phyloP scores from a whole-genome alignment of 108 stramenopile species.

The Cyclostephanos invisitatus region DNA sequence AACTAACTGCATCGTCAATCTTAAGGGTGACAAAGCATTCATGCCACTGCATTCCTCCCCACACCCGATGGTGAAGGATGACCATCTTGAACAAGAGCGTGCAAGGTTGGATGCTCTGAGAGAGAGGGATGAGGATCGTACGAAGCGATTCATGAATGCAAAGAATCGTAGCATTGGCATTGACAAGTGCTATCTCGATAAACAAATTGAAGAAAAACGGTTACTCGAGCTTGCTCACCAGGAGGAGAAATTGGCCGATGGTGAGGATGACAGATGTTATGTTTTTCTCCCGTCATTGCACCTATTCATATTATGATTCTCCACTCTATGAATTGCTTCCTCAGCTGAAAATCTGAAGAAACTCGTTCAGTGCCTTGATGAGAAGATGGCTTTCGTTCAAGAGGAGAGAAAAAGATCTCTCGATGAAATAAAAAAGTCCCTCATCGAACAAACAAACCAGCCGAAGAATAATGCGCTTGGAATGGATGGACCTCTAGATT shows the following conservation, averaged over 20 bases:
- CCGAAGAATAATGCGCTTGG: slow-evolving; percentile 51
- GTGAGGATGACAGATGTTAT: slow-evolving; percentile 1
- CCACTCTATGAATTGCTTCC: background rate
- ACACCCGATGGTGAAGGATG: slow-evolving; percentile 18
- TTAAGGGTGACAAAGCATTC: too few species aligned
- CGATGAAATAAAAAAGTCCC: slow-evolving; percentile 27
- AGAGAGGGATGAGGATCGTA: slow-evolving; percentile 39
- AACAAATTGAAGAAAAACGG: slow-evolving; percentile 45
- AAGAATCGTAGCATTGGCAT: slow-evolving; percentile 47
- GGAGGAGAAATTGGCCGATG: slow-evolving; percentile 38
- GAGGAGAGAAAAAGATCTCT: slow-evolving; percentile 27
- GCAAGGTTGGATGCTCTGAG: slow-evolving; percentile 22
- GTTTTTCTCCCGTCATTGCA: background rate
- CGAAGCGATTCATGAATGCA: slow-evolving; percentile 46
- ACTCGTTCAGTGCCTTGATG: slow-evolving; percentile 19
- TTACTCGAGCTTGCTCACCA: slow-evolving; percentile 16
- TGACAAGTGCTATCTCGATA: slow-evolving; percentile 34
- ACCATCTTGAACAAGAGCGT: slow-evolving; percentile 9
- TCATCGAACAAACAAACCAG: slow-evolving; percentile 39
- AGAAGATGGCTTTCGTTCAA: slow-evolving; percentile 19
- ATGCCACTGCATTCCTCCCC: background rate
- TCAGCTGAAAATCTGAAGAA: slow-evolving; percentile 33
- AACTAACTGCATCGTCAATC: too few species aligned
- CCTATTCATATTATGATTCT: background rate
- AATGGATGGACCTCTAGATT: slow-evolving; percentile 25